Evolutionary conservation across 2,329 filamentous ascomycete species (phyloP).

Genomic region (Fusarium globosum): DNA sequence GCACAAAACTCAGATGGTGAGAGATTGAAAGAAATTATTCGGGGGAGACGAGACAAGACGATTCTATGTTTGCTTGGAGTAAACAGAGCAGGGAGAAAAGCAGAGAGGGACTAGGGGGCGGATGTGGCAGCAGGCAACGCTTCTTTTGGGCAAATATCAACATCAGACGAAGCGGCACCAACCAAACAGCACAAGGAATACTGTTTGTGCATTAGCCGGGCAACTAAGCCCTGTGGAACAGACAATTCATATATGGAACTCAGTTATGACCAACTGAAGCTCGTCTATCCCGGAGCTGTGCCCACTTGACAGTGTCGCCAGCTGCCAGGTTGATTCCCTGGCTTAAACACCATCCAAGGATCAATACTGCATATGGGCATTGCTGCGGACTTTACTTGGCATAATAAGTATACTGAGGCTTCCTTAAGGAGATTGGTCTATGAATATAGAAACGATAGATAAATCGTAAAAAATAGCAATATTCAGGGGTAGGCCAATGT

Average conservation of each 20-base stretch:
- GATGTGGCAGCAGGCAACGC: not conserved
- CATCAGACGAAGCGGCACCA: conserved; percentile 6
- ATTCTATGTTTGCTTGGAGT: not conserved
- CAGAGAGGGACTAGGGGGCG: not conserved
- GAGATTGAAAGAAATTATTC: not conserved
- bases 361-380: not conserved
- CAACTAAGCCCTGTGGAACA: not conserved
- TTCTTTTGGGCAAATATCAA: not conserved
- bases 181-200: conserved; percentile 10
- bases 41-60: not conserved
- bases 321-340: not conserved
- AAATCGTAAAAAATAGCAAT: not conserved
- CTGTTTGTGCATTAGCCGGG: not conserved
- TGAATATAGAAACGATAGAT: not conserved
- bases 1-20: not conserved
- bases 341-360: not conserved
- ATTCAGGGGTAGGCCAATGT: conserved; percentile 1
- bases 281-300: not conserved
- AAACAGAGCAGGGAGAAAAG: not conserved
- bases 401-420: accelerated
- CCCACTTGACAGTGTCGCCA: conserved; percentile 8
- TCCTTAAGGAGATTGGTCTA: accelerated
- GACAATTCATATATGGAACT: not conserved
- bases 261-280: not conserved
- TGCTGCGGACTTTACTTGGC: no score